Percentiles rank a stretch among this genome's conserved stretches.
These are phyloP conservation scores for Hansenula lynferdii DNA, from an alignment of 1,139 yeast genomes.

Conservation along the genomic window DNA sequence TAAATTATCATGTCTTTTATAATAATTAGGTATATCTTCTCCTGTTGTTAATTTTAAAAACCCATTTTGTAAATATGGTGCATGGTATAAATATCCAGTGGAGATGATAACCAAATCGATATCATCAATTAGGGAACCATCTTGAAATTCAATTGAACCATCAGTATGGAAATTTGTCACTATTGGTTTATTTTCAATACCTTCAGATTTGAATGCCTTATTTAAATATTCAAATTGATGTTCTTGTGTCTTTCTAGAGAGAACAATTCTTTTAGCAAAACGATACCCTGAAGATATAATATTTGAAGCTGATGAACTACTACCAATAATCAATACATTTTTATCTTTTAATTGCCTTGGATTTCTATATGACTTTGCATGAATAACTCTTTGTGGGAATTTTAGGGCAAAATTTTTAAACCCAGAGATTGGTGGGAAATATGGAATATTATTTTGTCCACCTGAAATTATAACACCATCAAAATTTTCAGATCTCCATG, in stretches of 20 bases:
- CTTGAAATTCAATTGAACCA: conserved; percentile 17
- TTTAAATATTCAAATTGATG: neutral
- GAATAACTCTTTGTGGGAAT: conserved; percentile 31
- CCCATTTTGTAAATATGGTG: conserved; percentile 31
- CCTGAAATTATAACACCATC: conserved; percentile 39
- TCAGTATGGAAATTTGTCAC: conserved; percentile 18
- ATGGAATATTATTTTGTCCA: conserved; percentile 41
- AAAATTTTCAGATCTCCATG: conserved; percentile 27
- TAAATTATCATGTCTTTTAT: conserved; percentile 9
- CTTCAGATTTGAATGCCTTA: conserved; percentile 13
- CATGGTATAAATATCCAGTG: conserved; percentile 36
- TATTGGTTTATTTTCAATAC: conserved; percentile 31
- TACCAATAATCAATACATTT: conserved; percentile 42
- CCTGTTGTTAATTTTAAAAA: conserved; percentile 12
- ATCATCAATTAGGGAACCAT: neutral
- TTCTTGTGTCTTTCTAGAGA: conserved; percentile 23
- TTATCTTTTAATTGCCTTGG: conserved; percentile 28
- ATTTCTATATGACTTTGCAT: conserved; percentile 33
- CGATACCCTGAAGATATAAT: conserved; percentile 41
- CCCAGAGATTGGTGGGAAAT: conserved; percentile 36
- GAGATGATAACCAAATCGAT: conserved; percentile 33
- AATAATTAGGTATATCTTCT: neutral
- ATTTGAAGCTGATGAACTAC: conserved; percentile 38
- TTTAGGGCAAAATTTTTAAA: conserved; percentile 19
- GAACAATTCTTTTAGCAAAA: conserved; percentile 31